phyloP scores from a whole-genome alignment of 148 eudicot species.

The Persicaria maculosa region DNA sequence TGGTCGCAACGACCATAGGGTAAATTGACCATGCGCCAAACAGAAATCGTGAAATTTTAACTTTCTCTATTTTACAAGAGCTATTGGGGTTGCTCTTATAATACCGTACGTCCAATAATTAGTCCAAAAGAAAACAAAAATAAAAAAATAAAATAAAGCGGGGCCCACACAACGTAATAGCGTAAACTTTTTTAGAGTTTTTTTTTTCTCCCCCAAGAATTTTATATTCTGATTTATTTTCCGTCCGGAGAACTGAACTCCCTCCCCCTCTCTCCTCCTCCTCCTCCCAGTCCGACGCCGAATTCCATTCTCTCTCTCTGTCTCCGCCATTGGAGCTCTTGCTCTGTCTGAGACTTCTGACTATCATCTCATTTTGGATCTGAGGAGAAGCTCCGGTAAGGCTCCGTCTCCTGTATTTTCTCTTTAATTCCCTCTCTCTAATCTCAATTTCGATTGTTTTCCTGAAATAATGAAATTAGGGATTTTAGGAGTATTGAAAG shows the following conservation, averaged over 20 bases:
- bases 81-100: too few species aligned
- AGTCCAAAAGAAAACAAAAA: neutral
- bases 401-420: neutral
- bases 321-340: conserved; percentile 2
- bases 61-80: too few species aligned
- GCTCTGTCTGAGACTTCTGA: neutral
- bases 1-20: too few species aligned
- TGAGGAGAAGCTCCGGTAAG: conserved; percentile 7
- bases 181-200: neutral
- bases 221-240: neutral
- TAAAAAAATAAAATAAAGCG: too few species aligned
- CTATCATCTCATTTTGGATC: neutral
- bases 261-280: neutral
- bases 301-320: neutral
- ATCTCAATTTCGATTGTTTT: neutral
- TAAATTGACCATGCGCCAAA: too few species aligned
- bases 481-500: neutral
- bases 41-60: too few species aligned
- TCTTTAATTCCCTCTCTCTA: neutral
- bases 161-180: neutral
- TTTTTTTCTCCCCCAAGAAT: neutral
- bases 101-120: neutral
- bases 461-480: neutral
- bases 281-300: neutral
- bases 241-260: neutral